Evolutionary conservation across 352 stramenopile species (phyloP), one percentile per base, ranked within the genome.

Genomic region (Phytophthora pisi): DNA sequence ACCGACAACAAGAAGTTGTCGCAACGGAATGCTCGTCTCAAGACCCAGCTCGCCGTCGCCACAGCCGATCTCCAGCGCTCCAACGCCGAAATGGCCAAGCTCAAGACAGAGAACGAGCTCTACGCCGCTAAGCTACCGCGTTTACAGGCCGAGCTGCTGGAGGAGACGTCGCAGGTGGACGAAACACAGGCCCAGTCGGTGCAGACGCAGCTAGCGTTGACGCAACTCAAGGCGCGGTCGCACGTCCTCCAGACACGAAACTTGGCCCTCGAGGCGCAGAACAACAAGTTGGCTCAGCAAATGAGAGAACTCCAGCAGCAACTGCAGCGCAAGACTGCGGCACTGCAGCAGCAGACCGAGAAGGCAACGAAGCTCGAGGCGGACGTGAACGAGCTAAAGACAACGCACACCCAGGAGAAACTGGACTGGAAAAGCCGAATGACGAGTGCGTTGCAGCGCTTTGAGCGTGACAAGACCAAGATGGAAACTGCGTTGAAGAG

Each of bases 101-200:
- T 79, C 15, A 74, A 77, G 47, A 78, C 71, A 1, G 80, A 86
- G n/a, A 88, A 84, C 31, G 77, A 84, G 40, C 49, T 88, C 10
- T 88, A 84, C 30, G 70, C 80, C 6, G 58, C 70, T 6, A 86
- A 82, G 13, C 54, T 88, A 26, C 80, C 77, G 3, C 64, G 67
- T 23, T 57, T 88, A n/a, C 75, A 84, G 40, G 68, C 75, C 0
- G 80, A 85, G n/a, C 30, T 88, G 7, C 58, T 77, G 20, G 36
- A 83, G n/a, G 79, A 88, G 36, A 84, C 75, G 0, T 75, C 63
- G 1, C 77, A 82, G 18, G 70, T 76, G 4, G 80, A 88, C 55
- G 75, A 86, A 60, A 79, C 64, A 13, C 69, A 82, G n/a, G 80
- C 80, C 0, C 66, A 77, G 36, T 72, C 66, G 4, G 66, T 83